These are phyloP conservation scores for Hirschioporus abietinus DNA, from an alignment of 768 basidiomycete species.

Conservation along the genomic window DNA sequence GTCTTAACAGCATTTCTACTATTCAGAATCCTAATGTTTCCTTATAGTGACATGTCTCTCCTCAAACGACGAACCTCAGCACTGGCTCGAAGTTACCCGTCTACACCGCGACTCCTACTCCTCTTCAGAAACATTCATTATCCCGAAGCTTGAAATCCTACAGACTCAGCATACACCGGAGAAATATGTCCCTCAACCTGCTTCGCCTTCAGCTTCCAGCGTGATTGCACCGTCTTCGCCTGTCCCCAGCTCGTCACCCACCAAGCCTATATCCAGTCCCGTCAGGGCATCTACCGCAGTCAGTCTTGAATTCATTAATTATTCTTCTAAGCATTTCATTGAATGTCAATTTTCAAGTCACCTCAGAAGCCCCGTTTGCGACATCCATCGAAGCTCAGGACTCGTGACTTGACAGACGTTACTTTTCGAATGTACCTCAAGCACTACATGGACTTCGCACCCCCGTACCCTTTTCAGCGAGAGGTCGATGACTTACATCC, in stretches of 20 bases:
- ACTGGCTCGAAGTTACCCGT: constrained; percentile 46
- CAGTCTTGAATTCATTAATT: neutral
- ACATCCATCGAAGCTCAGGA: constrained; percentile 66
- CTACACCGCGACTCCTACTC: constrained; percentile 53
- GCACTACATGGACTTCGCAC: constrained; percentile 68
- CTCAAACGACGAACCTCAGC: constrained; percentile 53
- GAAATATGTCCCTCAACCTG: constrained; percentile 1
- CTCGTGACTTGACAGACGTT: constrained; percentile 61
- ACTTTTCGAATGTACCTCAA: constrained; percentile 74
- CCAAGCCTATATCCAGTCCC: constrained; percentile 13
- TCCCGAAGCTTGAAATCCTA: constrained; percentile 28
- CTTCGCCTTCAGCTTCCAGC: constrained; percentile 14
- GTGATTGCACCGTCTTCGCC: constrained; percentile 12
- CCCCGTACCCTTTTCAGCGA: constrained; percentile 14
- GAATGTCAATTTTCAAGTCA: constrained; percentile 17
- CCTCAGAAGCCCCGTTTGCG: constrained; percentile 44
- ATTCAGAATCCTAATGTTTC: neutral
- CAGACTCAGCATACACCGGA: constrained; percentile 13
- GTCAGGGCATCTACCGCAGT: constrained; percentile 21
- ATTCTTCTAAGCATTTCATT: neutral
- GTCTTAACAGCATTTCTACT: neutral
- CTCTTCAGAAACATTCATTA: constrained; percentile 42
- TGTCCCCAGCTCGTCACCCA: constrained; percentile 5
- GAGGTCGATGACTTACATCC: constrained; percentile 3
- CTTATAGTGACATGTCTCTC: constrained; percentile 41